Conservation (phyloP, 176 grass and related monocot genomes). For the Calamus simplicifolius region DNA sequence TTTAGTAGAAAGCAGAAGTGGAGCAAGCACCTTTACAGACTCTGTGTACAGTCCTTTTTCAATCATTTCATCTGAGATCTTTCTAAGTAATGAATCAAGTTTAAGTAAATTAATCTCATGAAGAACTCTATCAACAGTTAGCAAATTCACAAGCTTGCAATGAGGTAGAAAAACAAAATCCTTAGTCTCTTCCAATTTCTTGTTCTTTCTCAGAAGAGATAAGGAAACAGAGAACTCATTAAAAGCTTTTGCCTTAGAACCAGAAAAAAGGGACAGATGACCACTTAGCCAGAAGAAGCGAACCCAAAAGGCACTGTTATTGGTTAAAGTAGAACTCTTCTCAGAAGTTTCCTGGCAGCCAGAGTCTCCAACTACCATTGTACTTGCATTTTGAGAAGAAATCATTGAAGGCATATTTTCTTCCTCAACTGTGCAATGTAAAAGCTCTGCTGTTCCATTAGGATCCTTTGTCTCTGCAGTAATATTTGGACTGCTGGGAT, state of each 20-base stretch:
- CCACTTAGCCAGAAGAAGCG: conserved; percentile 89
- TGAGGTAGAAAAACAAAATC: conserved; percentile 69
- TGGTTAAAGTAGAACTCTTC: conserved; percentile 25
- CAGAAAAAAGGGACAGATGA: conserved; percentile 65
- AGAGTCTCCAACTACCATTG: conserved; percentile 7
- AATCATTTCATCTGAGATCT: conserved; percentile 61
- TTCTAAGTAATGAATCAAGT: conserved; percentile 75
- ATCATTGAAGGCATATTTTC: conserved; percentile 11
- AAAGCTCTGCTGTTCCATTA: conserved; percentile 17
- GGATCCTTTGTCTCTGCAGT: conserved; percentile 17
- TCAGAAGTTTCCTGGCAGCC: conserved; percentile 23
- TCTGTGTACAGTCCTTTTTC: conserved; percentile 71
- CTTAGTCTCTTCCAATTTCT: conserved; percentile 23
- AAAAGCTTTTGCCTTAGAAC: conserved; percentile 70
- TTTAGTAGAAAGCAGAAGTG: conserved; percentile 80
- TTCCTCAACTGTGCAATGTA: conserved; percentile 24
- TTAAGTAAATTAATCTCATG: conserved; percentile 93
- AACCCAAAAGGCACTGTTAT: conserved; percentile 52
- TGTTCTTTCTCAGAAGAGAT: conserved; percentile 47
- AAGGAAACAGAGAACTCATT: conserved; percentile 68
- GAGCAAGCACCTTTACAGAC: conserved; percentile 74
- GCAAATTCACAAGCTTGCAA: conserved; percentile 52
- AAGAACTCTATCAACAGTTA: conserved; percentile 76
- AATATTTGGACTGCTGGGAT: conserved; percentile 13
- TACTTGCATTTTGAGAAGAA: conserved; percentile 23